phyloP scores from a whole-genome alignment of 106 monocot genomes.

The Triglochin maritima region DNA sequence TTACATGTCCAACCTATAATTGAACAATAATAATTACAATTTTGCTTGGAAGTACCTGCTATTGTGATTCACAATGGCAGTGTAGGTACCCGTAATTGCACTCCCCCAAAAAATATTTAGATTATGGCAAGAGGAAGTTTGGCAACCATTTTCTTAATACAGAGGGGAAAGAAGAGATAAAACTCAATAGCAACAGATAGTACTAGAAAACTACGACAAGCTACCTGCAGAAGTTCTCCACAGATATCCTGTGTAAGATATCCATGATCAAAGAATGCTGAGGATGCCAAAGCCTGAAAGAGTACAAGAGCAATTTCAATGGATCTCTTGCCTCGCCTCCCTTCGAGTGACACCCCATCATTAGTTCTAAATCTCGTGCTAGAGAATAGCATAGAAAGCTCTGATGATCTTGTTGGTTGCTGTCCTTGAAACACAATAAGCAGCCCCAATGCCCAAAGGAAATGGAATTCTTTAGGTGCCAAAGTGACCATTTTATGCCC shows the following conservation, averaged over 20 bases:
- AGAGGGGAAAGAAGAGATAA: no score
- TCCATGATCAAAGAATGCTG: conserved; percentile 46
- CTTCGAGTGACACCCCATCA: conserved; percentile 15
- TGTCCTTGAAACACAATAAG: conserved; percentile 64
- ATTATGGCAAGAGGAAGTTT: no score
- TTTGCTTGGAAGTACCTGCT: no score
- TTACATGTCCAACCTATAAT: no score
- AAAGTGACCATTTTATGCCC: conserved; percentile 68
- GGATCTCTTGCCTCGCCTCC: conserved; percentile 11
- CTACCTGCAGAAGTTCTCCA: conserved; percentile 76
- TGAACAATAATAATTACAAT: no score
- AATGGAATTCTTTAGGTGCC: conserved; percentile 48
- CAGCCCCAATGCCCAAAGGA: conserved; percentile 75
- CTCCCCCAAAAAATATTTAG: no score
- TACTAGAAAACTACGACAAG: not conserved
- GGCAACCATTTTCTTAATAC: no score
- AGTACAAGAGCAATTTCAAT: conserved; percentile 37
- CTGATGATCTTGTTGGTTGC: conserved; percentile 10
- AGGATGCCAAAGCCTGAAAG: conserved; percentile 44
- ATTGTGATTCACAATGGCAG: no score
- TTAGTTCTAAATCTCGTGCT: conserved; percentile 5
- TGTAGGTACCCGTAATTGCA: no score
- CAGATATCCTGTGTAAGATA: conserved; percentile 58
- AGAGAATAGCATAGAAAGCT: conserved; percentile 11
- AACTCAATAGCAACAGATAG: no score